phyloP scores from a whole-genome alignment of 331 rosid species.

The Cydonia oblonga region DNA sequence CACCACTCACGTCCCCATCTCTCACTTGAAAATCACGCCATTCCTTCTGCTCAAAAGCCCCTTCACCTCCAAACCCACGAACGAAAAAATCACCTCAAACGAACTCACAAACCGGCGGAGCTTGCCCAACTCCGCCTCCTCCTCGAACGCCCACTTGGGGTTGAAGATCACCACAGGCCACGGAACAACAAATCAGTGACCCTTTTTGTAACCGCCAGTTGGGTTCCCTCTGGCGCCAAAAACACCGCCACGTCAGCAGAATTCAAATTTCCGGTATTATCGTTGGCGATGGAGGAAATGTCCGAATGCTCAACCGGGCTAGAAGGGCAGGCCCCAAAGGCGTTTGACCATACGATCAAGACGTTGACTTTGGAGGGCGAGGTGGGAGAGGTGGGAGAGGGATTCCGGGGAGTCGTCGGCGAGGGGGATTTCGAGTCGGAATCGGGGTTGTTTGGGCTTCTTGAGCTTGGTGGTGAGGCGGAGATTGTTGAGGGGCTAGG shows the following conservation, averaged over 20 bases:
- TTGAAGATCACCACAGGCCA: conserved; percentile 77
- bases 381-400: conserved; percentile 52
- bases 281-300: conserved; percentile 31
- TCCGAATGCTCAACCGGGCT: conserved; percentile 39
- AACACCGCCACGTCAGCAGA: conserved; percentile 59
- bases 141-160: conserved; percentile 80
- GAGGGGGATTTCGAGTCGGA: conserved; percentile 68
- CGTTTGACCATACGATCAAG: conserved; percentile 31
- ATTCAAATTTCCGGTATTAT: conserved; percentile 29
- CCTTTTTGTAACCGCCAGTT: conserved; percentile 28
- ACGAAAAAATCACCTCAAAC: conserved; percentile 76
- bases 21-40: conserved; percentile 67
- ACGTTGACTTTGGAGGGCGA: conserved; percentile 32
- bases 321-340: conserved; percentile 35
- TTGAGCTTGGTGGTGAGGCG: conserved; percentile 50
- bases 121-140: conserved; percentile 53
- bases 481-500: conserved; percentile 72
- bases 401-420: conserved; percentile 59
- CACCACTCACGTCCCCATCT: conserved; percentile 84
- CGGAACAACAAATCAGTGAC: conserved; percentile 39
- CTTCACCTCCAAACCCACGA: conserved; percentile 79
- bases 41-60: conserved; percentile 67
- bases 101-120: conserved; percentile 55
- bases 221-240: conserved; percentile 49
- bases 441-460: conserved; percentile 64